Base-by-base conservation (phyloP, 1,284 basidiomycete species). In the Ustilago xerochloae region DNA sequence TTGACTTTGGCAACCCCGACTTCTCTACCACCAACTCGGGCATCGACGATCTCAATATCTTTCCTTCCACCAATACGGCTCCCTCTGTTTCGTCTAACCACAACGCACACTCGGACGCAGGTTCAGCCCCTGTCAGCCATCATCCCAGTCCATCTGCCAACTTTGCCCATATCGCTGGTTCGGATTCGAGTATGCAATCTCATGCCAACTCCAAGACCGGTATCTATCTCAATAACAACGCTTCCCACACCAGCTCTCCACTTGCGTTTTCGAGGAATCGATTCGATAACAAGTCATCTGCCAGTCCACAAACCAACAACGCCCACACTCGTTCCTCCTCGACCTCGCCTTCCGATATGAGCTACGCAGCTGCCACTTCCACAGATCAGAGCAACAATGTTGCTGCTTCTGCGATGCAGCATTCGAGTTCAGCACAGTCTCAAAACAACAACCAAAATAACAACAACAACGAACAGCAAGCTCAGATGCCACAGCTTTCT, bases 1-100 rank as follows among this genome's bases (percentile, higher is more conserved):
- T 80, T 35, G 78, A 80, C 50, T 80, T 80, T 52, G 70, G 68
- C 32, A 63, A 78, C 30, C 49, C 70, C 30, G 67, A 74, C 36
- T 67, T 77, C 29, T 63, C 63, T 26, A 49, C 57, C 7, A 36
- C 77, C 33, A 71, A 70, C 46, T 62, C 66, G 5, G 66, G 69
- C 36, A 29, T 78, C 30, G 77, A 78, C 20, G 77, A 79, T 38
- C 54, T 79, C 46, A 47, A 60, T 49, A 71, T 73, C 61, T 78
- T 78, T 47, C 32, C 54, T 15, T 49, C 58, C 33, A 51, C 22
- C 53, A 57, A 47, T 30, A 18, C 41, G 20, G 47, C 55, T 16
- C 43, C 54, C 6, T 60, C 66, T 18, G 39, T 39, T 30, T 56
- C 59, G 2, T 60, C 66, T 12, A 58, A 39, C 5, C 59, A 63